These are phyloP conservation scores for Hypomontagnella monticulosa DNA, from an alignment of 495 filamentous ascomycete genomes.

Conservation along the genomic window DNA sequence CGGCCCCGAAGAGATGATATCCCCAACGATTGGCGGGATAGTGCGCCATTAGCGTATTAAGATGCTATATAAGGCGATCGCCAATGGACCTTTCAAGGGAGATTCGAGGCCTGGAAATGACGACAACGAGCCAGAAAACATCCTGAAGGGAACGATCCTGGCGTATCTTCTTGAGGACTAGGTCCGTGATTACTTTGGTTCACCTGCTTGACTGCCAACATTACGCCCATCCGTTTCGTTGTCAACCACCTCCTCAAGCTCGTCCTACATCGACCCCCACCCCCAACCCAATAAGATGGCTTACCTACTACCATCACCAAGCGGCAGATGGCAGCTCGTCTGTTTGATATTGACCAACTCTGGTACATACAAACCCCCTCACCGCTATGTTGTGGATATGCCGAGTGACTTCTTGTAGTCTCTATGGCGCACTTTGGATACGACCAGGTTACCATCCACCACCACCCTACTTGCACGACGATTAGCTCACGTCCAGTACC, in stretches of 20 bases:
- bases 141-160: background rate
- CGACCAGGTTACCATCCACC: conserved; percentile 39
- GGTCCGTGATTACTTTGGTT: conserved; percentile 16
- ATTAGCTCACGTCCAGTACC: conserved; percentile 16
- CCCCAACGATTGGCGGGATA: conserved; percentile 13
- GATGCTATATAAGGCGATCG: conserved; percentile 31
- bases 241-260: background rate
- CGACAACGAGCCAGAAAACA: conserved; percentile 2
- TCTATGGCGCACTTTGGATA: conserved; percentile 50
- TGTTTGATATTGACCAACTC: conserved; percentile 31
- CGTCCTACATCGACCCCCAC: conserved; percentile 25
- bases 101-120: conserved; percentile 4
- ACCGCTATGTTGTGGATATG: conserved; percentile 30
- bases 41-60: background rate
- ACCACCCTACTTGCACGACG: conserved; percentile 6
- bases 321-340: conserved; percentile 36
- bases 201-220: background rate
- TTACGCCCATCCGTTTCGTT: conserved; percentile 1
- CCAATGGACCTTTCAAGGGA: conserved; percentile 5
- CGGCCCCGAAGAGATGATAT: background rate
- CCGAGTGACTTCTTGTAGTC: conserved; percentile 33
- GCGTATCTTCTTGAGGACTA: conserved; percentile 9
- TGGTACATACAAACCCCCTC: conserved; percentile 28
- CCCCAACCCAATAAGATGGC: conserved; percentile 22
- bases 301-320: conserved; percentile 22